phyloP scores from a whole-genome alignment of 225 moss, liverwort and hornwort genomes.

The Bryoerythrophyllum caledonicum region DNA sequence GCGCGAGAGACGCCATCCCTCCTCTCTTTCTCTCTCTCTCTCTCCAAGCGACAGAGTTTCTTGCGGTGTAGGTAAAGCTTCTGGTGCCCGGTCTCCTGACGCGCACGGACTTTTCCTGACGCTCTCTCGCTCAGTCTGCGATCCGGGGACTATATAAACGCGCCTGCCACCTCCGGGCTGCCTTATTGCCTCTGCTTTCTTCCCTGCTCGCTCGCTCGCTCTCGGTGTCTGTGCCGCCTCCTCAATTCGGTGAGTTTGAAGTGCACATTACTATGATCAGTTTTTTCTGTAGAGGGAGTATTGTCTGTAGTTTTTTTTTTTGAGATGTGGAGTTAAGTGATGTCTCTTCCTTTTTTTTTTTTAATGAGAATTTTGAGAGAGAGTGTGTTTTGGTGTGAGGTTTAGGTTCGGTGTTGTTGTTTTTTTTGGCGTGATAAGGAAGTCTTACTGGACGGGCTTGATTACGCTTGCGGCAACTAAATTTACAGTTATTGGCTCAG shows the following conservation, averaged over 20 bases:
- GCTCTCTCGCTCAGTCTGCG: constrained; percentile 8
- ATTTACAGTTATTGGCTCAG: constrained; percentile 36
- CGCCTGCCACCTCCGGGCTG: constrained; percentile 13
- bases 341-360: not conserved
- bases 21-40: not conserved
- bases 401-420: not conserved
- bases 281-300: no score
- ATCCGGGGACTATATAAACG: constrained; percentile 28
- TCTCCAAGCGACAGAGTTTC: no score
- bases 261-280: not conserved
- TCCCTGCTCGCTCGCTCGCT: not conserved
- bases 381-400: not conserved
- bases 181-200: constrained; percentile 12
- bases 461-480: constrained; percentile 24
- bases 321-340: no score
- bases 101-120: no score
- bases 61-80: no score
- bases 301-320: no score
- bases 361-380: not conserved
- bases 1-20: no score
- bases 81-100: no score
- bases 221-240: not conserved
- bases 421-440: constrained; percentile 7
- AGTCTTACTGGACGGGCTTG: constrained; percentile 14
- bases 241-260: constrained; percentile 25